These are phyloP conservation scores for Dictyostelium intermedium DNA, from an alignment of 78 protist species.

Conservation along the genomic window DNA sequence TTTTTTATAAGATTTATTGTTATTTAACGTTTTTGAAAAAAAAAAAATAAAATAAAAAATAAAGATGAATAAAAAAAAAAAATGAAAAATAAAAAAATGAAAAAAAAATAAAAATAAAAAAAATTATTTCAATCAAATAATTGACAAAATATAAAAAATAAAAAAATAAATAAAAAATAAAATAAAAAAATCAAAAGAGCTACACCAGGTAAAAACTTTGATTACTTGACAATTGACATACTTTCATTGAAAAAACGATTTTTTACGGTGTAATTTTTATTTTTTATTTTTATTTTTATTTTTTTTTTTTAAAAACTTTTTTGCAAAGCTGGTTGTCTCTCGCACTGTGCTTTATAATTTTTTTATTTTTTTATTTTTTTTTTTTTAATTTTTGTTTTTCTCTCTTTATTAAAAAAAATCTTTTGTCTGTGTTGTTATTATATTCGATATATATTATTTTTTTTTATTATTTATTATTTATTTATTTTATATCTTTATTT, in stretches of 20 bases:
- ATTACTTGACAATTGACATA: not conserved
- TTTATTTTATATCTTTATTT: too few species aligned
- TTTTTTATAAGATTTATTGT: too few species aligned
- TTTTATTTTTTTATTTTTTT: not conserved
- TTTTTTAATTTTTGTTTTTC: not conserved
- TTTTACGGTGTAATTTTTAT: not conserved
- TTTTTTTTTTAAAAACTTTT: not conserved
- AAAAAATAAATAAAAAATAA: too few species aligned
- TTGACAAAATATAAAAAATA: too few species aligned
- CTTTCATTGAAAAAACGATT: not conserved
- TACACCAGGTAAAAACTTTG: not conserved
- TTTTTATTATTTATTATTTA: not conserved
- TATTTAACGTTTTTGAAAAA: too few species aligned
- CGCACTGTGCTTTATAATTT: not conserved
- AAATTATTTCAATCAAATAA: too few species aligned
- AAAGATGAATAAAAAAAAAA: too few species aligned
- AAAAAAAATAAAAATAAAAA: too few species aligned
- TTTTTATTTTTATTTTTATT: not conserved
- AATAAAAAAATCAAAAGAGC: too few species aligned
- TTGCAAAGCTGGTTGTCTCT: not conserved
- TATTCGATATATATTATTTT: not conserved
- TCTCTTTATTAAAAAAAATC: not conserved
- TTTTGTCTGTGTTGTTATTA: not conserved
- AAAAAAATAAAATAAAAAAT: too few species aligned
- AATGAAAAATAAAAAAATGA: too few species aligned